These are phyloP conservation scores for Globisporangium viniferum DNA, from an alignment of 352 stramenopile species.

Conservation along the genomic window DNA sequence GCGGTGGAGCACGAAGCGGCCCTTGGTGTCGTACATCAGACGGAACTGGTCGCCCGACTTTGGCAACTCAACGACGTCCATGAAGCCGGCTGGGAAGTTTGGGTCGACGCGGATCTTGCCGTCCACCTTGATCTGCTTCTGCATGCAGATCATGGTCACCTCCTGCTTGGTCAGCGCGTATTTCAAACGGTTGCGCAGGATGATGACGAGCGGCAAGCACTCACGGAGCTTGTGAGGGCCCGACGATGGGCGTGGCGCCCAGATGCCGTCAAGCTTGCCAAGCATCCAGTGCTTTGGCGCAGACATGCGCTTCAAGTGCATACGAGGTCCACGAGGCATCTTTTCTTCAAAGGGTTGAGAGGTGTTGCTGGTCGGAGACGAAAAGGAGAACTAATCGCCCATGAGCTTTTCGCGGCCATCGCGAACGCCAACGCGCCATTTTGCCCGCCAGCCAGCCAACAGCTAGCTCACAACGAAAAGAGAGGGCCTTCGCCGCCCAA, in stretches of 20 bases:
- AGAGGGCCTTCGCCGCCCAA: not conserved
- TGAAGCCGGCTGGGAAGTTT: constrained; percentile 98
- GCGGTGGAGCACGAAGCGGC: constrained; percentile 97
- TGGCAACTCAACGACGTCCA: constrained; percentile 98
- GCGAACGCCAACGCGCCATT: not conserved
- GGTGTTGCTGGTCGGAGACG: constrained; percentile 29
- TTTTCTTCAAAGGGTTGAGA: constrained; percentile 18
- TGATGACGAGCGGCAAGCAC: constrained; percentile 97
- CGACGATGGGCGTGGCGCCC: constrained; percentile 91
- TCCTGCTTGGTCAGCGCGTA: constrained; percentile 99
- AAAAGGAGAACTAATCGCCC: constrained; percentile 56
- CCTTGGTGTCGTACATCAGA: constrained; percentile 98
- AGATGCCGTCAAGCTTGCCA: constrained; percentile 90
- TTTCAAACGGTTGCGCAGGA: constrained; percentile 99
- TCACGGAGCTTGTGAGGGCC: constrained; percentile 99
- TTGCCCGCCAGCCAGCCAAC: not conserved
- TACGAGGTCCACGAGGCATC: constrained; percentile 85
- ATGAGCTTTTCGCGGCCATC: not conserved
- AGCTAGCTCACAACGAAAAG: not conserved
- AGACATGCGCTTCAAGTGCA: constrained; percentile 87
- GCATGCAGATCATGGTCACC: constrained; percentile 99
- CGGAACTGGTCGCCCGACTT: constrained; percentile 97
- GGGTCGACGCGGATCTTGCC: constrained; percentile 96
- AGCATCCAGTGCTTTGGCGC: constrained; percentile 90
- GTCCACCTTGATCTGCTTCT: constrained; percentile 98